Evolutionary conservation across 257 asterid genomes (phyloP), one percentile per base, ranked within the genome.

Genomic region (Solanum corneliomulleri): DNA sequence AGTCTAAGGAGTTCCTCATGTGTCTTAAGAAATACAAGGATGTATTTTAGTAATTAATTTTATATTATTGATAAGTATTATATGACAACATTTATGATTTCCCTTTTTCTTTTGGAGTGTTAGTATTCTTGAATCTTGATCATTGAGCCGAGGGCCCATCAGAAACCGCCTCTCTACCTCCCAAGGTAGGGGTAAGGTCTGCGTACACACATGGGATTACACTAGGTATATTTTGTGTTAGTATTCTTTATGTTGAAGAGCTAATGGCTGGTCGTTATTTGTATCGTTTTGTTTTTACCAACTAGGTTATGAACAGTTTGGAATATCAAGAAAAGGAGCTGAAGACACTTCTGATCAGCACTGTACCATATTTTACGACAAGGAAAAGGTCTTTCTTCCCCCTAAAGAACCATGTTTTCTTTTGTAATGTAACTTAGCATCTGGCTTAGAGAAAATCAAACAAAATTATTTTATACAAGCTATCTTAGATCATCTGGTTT

Each of bases 311-410:
- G 97, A 92, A 86, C 99, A 94, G 88, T 96, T 96, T 86, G 99
- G 99, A 85, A 92, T 93, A 80, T 97, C 99, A 62, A 92, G 99
- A 88, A 96, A 95, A 91, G 99, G 99, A 70, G 89, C 95, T 14
- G 98, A 95, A 87, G 99, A 96, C 88, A 87, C 92, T 86, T 92
- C 98, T 37, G 99, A 96, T 93, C 99, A 96, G 91, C 92, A 94
- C 72, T 97, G 98, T 88, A 92, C 98, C 35, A 95, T 97, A 87
- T 95, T 96, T 88, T 97, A 95, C 81, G 99, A 96, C 81, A 95
- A 93, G 91, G 99, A 96, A 86, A 97, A 95, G 99, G 99, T 70
- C 11, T 25, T n/a, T 41, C 0, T 1, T 7, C 64, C 64, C 64
- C 25, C 64, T 20, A 56, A 56, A 56, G 64, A 56, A 20, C 64